Evolutionary conservation across 2,329 filamentous ascomycete species (phyloP).

Genomic region (Colletotrichum theobromicola): DNA sequence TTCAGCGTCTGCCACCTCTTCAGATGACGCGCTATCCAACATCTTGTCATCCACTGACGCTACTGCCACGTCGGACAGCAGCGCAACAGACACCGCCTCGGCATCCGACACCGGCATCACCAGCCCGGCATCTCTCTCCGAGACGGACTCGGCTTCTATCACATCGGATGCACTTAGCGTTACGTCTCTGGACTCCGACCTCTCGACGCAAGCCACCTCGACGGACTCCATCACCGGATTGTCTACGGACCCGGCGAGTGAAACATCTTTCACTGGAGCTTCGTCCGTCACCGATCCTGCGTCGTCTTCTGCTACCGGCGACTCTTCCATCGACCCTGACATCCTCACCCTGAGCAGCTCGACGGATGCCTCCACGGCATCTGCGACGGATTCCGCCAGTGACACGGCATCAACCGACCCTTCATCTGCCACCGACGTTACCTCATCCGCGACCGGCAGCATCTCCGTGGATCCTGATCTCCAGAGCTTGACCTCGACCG

Average conservation of each 20-base stretch:
- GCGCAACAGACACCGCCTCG: background rate
- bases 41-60: background rate
- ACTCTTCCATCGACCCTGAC: background rate
- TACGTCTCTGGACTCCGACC: background rate
- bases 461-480: background rate
- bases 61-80: background rate
- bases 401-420: background rate
- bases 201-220: background rate
- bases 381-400: background rate
- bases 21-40: background rate
- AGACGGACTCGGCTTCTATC: background rate
- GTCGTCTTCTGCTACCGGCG: background rate
- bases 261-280: background rate
- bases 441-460: background rate
- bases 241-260: background rate
- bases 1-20: background rate
- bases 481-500: background rate
- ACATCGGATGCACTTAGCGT: background rate
- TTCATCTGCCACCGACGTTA: background rate
- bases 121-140: background rate
- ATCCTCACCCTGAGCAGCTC: background rate
- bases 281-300: background rate
- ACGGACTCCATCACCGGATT: background rate
- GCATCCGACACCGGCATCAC: background rate
- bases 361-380: background rate